These are phyloP conservation scores for Pontederia paniculata DNA, from an alignment of 176 grass and related monocot genomes.

Conservation along the genomic window DNA sequence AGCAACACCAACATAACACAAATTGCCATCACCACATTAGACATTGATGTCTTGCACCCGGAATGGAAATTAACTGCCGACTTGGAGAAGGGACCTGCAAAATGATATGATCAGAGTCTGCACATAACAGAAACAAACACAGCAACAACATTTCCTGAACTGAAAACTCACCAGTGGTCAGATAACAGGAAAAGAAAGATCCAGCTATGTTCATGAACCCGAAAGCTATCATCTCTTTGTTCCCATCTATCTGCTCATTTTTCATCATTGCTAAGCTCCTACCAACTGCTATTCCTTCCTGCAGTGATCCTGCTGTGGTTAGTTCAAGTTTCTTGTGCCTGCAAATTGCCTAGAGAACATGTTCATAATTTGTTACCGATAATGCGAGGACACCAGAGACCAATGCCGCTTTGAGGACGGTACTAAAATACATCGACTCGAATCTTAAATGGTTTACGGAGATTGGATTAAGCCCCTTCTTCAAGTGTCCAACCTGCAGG, in stretches of 20 bases:
- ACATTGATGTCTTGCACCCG: slow-evolving; percentile 73
- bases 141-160: neutral
- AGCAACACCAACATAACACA: slow-evolving; percentile 94
- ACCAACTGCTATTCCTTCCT: slow-evolving; percentile 95
- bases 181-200: slow-evolving; percentile 93
- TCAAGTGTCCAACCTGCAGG: slow-evolving; percentile 71
- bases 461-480: slow-evolving; percentile 80
- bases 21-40: slow-evolving; percentile 83
- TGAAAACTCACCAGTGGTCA: slow-evolving; percentile 62
- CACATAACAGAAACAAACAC: slow-evolving; percentile 3
- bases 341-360: too few species aligned
- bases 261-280: slow-evolving; percentile 81
- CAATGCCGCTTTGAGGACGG: slow-evolving; percentile 52
- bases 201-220: slow-evolving; percentile 92
- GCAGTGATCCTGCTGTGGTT: slow-evolving; percentile 1
- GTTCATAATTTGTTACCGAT: slow-evolving; percentile 40
- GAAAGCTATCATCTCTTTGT: slow-evolving; percentile 98
- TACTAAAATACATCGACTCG: slow-evolving; percentile 19
- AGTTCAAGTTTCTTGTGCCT: too few species aligned
- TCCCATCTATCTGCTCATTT: slow-evolving; percentile 90
- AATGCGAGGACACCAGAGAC: slow-evolving; percentile 68
- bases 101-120: neutral
- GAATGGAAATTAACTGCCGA: slow-evolving; percentile 94
- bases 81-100: slow-evolving; percentile 89
- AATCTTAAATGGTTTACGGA: slow-evolving; percentile 56